Evolutionary conservation across 208 protist species (phyloP).

Genomic region (Trypanosoma vivax): DNA sequence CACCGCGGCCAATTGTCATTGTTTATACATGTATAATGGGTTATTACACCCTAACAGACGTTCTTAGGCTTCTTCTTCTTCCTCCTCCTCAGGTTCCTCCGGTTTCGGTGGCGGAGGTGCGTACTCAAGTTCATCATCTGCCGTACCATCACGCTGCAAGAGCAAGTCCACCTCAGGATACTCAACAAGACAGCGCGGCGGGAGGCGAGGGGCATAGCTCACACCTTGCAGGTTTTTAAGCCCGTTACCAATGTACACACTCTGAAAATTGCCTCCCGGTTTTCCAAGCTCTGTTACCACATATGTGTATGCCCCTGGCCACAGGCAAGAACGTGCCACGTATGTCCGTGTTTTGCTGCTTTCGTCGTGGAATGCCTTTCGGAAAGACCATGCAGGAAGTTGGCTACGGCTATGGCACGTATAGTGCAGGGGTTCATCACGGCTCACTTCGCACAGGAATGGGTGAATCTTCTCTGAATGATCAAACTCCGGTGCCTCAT

Average conservation of each 20-base stretch:
- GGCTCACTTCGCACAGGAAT: conserved; percentile 70
- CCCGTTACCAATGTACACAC: conserved; percentile 81
- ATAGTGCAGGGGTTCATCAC: conserved; percentile 64
- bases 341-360: conserved; percentile 61
- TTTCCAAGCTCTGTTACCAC: conserved; percentile 56
- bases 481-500: conserved; percentile 20
- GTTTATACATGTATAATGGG: not conserved
- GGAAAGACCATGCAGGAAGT: conserved; percentile 81
- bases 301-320: conserved; percentile 84
- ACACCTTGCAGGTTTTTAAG: conserved; percentile 69
- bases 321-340: conserved; percentile 68
- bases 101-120: conserved; percentile 58
- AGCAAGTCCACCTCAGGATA: conserved; percentile 65
- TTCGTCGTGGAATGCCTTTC: conserved; percentile 74
- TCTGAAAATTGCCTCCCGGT: conserved; percentile 65
- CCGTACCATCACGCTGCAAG: conserved; percentile 76
- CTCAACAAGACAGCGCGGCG: conserved; percentile 60
- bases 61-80: conserved; percentile 47
- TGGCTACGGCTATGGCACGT: conserved; percentile 66
- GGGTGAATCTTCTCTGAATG: conserved; percentile 78
- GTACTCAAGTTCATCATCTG: conserved; percentile 86
- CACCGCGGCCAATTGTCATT: too few species aligned
- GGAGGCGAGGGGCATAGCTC: conserved; percentile 65
- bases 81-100: conserved; percentile 39
- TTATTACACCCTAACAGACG: not conserved